Conservation (phyloP, 108 stramenopile species). For the Nitzschia sp. region DNA sequence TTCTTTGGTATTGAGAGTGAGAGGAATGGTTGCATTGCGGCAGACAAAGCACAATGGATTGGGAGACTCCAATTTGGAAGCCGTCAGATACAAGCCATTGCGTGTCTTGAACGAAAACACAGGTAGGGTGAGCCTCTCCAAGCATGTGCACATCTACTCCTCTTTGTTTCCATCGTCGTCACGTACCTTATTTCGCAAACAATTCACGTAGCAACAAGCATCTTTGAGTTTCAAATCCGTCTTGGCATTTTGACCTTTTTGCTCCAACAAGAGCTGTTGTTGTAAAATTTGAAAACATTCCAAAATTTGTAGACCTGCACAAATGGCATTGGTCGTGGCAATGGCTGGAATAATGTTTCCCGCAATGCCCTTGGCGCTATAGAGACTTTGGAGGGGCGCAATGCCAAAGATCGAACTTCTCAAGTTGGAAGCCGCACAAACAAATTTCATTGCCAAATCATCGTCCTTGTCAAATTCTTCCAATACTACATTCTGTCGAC, state of each 20-base stretch:
- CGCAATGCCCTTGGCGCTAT: slow-evolving; percentile 97
- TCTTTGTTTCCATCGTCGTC: not conserved
- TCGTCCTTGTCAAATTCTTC: slow-evolving; percentile 96
- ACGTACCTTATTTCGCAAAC: slow-evolving; percentile 57
- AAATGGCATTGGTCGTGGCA: slow-evolving; percentile 99
- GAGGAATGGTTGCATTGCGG: slow-evolving; percentile 67
- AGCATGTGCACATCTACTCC: not conserved
- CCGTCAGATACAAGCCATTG: slow-evolving; percentile 80
- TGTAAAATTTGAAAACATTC: slow-evolving; percentile 76
- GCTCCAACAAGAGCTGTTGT: slow-evolving; percentile 37
- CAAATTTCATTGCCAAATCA: slow-evolving; percentile 91
- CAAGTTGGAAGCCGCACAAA: slow-evolving; percentile 94
- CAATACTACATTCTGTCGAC: slow-evolving; percentile 28
- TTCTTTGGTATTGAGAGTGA: slow-evolving; percentile 71
- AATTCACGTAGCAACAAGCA: slow-evolving; percentile 71
- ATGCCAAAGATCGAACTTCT: slow-evolving; percentile 89
- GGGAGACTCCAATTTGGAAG: slow-evolving; percentile 72
- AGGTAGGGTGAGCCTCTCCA: too few relatives aligned
- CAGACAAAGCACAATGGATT: slow-evolving; percentile 94
- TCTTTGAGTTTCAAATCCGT: slow-evolving; percentile 42
- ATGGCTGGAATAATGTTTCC: slow-evolving; percentile 99
- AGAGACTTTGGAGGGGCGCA: slow-evolving; percentile 77
- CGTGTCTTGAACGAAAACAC: too few relatives aligned
- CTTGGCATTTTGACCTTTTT: slow-evolving; percentile 12
- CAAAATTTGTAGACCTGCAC: slow-evolving; percentile 87